Evolutionary conservation across 2,329 filamentous ascomycete genomes (phyloP).

Genomic region (Acrocalymma vagum): DNA sequence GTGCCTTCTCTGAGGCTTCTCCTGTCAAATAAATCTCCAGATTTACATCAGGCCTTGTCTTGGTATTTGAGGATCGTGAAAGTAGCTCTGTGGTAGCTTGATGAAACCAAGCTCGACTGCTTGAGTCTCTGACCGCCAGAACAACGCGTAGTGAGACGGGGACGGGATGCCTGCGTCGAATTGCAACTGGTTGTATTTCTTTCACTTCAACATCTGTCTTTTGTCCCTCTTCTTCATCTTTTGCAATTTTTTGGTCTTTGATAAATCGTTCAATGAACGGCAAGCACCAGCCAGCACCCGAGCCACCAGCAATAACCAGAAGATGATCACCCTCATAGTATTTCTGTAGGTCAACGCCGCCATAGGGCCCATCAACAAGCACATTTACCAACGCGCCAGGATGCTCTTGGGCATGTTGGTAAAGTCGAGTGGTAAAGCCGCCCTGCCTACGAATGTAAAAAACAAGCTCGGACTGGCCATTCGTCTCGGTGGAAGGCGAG

Average conservation of each 20-base stretch:
- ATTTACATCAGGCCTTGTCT: conserved; percentile 17
- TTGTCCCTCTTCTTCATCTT: conserved; percentile 1
- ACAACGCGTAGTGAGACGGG: conserved; percentile 34
- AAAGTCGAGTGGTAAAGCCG: conserved; percentile 59
- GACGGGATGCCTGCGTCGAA: not conserved
- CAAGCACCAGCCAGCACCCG: conserved; percentile 63
- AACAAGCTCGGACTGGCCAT: conserved; percentile 48
- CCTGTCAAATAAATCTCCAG: conserved; percentile 38
- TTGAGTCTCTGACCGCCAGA: conserved; percentile 48
- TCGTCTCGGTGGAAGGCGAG: conserved; percentile 37
- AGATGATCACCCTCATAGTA: conserved; percentile 47
- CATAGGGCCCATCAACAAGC: conserved; percentile 67
- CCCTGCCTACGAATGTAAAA: conserved; percentile 63
- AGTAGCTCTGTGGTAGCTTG: conserved; percentile 38
- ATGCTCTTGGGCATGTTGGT: conserved; percentile 17
- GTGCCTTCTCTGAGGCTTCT: conserved; percentile 19
- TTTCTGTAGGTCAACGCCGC: conserved; percentile 53
- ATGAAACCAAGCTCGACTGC: conserved; percentile 48
- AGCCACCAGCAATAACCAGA: conserved; percentile 64
- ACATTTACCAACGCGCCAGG: conserved; percentile 50
- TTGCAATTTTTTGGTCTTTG: not conserved
- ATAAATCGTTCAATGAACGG: conserved; percentile 53
- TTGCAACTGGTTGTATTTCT: not conserved
- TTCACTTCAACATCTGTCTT: not conserved
- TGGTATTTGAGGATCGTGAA: conserved; percentile 20